These are phyloP conservation scores for Arctostaphylos glauca DNA, from an alignment of 148 eudicot species.

Conservation along the genomic window DNA sequence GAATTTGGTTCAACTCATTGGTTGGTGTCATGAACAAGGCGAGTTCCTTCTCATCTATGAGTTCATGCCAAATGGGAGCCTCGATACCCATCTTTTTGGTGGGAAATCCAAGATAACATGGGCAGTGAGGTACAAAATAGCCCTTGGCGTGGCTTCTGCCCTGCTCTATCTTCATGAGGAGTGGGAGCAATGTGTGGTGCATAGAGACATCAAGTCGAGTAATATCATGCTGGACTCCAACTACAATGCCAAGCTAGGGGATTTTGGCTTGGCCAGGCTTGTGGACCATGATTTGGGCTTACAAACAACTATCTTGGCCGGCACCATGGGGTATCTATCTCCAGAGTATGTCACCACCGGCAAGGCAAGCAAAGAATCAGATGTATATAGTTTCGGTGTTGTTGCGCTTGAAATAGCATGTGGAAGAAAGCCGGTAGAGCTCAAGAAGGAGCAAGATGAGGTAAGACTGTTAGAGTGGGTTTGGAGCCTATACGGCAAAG, in stretches of 20 bases:
- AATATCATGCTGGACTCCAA: not conserved
- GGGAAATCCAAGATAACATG: not conserved
- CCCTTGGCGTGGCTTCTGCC: not conserved
- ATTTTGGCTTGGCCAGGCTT: slow-evolving; percentile 9
- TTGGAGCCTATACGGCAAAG: not conserved
- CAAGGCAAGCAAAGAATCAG: not conserved
- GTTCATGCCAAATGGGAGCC: not conserved
- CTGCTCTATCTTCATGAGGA: not conserved
- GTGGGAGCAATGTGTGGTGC: slow-evolving; percentile 3
- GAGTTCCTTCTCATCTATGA: not conserved
- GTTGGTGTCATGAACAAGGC: not conserved
- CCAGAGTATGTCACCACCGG: not conserved
- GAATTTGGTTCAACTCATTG: slow-evolving; percentile 1
- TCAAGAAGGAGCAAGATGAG: not conserved
- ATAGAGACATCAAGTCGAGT: not conserved
- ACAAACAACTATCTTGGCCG: not conserved
- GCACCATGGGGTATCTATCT: not conserved
- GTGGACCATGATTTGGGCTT: not conserved
- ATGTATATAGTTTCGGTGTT: not conserved
- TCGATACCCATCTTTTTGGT: not conserved
- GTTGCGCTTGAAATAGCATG: slow-evolving; percentile 1
- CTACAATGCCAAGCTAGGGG: not conserved
- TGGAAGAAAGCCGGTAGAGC: not conserved
- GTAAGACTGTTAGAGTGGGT: not conserved
- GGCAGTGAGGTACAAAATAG: slow-evolving; percentile 1